Evolutionary conservation across 441 rosid genomes (phyloP).

Genomic region (Erysimum cheiri): DNA sequence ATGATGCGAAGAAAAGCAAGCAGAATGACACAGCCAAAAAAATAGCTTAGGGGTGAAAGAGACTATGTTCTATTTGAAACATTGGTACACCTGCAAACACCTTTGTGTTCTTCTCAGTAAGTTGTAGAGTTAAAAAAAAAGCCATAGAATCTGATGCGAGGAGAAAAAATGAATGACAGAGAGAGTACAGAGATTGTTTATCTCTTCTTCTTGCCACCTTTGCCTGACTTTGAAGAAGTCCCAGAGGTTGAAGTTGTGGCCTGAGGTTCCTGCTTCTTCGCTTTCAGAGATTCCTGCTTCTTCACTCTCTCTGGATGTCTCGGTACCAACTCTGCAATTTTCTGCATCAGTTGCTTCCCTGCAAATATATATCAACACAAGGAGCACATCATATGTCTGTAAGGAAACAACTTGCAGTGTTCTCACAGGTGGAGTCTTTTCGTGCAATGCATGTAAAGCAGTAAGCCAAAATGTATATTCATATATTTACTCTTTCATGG

Average conservation of each 20-base stretch:
- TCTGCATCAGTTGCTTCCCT: constrained; percentile 93
- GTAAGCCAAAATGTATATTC: not conserved
- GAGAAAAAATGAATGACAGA: constrained; percentile 8
- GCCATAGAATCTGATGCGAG: constrained; percentile 16
- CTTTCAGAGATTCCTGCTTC: constrained; percentile 82
- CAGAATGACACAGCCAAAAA: too few species aligned
- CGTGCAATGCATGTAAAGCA: not conserved
- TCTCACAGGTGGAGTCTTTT: constrained; percentile 9
- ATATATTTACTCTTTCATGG: not conserved
- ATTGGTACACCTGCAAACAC: constrained; percentile 17
- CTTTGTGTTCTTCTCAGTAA: constrained; percentile 19
- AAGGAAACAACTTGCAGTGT: constrained; percentile 14
- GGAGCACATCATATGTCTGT: constrained; percentile 15
- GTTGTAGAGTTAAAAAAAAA: not conserved
- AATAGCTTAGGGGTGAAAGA: not conserved
- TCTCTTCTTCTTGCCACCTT: constrained; percentile 90
- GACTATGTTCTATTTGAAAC: constrained; percentile 5
- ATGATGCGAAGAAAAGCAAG: too few species aligned
- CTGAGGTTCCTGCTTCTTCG: constrained; percentile 80
- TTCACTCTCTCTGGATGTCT: constrained; percentile 87
- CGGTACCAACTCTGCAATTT: constrained; percentile 86
- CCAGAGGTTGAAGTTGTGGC: constrained; percentile 67
- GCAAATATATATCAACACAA: constrained; percentile 41
- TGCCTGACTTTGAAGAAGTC: constrained; percentile 76
- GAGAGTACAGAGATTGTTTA: constrained; percentile 33